These are phyloP conservation scores for Fusarium continuum DNA, from an alignment of 2,329 filamentous ascomycete species.

Conservation along the genomic window DNA sequence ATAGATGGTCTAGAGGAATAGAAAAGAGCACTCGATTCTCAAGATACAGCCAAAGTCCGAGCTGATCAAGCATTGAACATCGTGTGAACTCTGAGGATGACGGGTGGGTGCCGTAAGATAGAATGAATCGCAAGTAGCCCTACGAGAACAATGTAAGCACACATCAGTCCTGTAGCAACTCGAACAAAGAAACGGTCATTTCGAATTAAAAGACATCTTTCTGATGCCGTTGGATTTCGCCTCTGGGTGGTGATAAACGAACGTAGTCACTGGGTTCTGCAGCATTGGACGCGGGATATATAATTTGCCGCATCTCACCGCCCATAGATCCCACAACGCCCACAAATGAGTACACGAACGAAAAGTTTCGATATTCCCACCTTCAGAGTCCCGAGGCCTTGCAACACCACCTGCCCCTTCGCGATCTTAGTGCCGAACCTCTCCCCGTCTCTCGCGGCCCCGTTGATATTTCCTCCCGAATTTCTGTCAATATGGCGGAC, in stretches of 20 bases:
- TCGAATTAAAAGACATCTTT: background rate
- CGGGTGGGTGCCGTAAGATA: background rate
- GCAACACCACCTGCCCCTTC: conserved; percentile 42
- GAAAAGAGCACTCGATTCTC: conserved; percentile 11
- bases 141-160: background rate
- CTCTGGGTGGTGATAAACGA: conserved; percentile 10
- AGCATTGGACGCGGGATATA: conserved; percentile 19
- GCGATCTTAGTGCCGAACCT: conserved; percentile 42
- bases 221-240: background rate
- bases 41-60: background rate
- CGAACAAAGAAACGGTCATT: background rate
- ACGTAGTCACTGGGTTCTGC: conserved; percentile 8
- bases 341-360: conserved; percentile 52
- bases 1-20: conserved; percentile 15
- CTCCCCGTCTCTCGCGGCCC: conserved; percentile 35
- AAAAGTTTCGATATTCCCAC: conserved; percentile 57
- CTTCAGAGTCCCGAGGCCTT: conserved; percentile 43
- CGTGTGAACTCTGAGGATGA: background rate
- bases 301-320: conserved; percentile 52
- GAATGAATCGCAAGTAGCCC: background rate
- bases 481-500: conserved; percentile 64
- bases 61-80: background rate
- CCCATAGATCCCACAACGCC: conserved; percentile 54
- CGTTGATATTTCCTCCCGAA: conserved; percentile 38
- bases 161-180: background rate